These are phyloP conservation scores for Saccharomyces mikatae DNA, from an alignment of 805 yeast genomes.

Conservation along the genomic window DNA sequence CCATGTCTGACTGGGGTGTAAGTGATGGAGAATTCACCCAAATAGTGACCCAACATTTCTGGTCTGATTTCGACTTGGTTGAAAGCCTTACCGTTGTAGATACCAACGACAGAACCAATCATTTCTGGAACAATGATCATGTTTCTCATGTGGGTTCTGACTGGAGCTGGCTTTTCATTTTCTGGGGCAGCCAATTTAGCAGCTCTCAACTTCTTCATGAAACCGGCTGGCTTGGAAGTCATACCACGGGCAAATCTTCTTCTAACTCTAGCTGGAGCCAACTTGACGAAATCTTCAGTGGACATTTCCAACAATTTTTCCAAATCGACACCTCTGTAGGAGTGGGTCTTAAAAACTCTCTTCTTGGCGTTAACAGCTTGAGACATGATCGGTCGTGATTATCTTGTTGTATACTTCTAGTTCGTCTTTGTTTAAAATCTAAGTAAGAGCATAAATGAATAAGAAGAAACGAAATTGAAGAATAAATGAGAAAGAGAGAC, in stretches of 20 bases:
- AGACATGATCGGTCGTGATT: conserved; percentile 14
- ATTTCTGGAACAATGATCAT: conserved; percentile 98
- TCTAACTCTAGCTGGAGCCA: conserved; percentile 98
- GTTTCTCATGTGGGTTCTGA: conserved; percentile 99
- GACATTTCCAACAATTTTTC: conserved; percentile 86
- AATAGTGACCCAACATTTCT: conserved; percentile 99
- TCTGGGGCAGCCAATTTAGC: conserved; percentile 85
- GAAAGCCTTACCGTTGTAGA: conserved; percentile 99
- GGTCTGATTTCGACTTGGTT: conserved; percentile 98
- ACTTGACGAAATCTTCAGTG: conserved; percentile 93
- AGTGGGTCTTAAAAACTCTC: conserved; percentile 92
- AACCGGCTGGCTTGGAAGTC: conserved; percentile 88
- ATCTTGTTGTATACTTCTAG: background rate
- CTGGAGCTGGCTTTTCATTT: conserved; percentile 94
- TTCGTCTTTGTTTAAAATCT: conserved; percentile 1
- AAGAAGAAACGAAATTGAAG: background rate
- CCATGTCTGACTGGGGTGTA: conserved; percentile 99
- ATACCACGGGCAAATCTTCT: conserved; percentile 99
- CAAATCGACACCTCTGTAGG: conserved; percentile 98
- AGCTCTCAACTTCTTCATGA: conserved; percentile 95
- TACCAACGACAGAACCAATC: conserved; percentile 98
- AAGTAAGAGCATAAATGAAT: background rate
- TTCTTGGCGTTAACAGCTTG: conserved; percentile 47
- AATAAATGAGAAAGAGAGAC: background rate
- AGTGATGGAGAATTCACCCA: conserved; percentile 99